Base-by-base conservation (phyloP, 306 rosid genomes). In the Trichosanthes cucumerina region DNA sequence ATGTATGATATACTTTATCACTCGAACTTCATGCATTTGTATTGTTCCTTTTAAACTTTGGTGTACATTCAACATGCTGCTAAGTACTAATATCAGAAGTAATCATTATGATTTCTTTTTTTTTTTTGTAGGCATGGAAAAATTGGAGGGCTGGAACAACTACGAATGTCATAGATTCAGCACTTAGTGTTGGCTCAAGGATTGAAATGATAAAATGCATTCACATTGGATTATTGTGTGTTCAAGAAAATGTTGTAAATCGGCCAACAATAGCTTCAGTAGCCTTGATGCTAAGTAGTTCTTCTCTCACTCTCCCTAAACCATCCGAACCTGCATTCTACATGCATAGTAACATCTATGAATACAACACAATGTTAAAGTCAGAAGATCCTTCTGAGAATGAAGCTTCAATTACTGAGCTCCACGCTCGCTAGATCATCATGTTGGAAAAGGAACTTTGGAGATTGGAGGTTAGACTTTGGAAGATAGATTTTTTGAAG, bases 191-290 rank as follows among this genome's bases (percentile, higher is more conserved):
- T 0, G 39, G 73, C 31, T 63, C 83, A 11, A 34, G 46, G 76
- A 23, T 1, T 38, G 82, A 77, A 21, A 71, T 57, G 11, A 31
- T 72, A 28, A 83, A 80, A 81, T 83, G 81, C 57, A 62, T 83
- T 33, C 87, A 79, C 12, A 79, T 85, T 39, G 81, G 80, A 16
- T 21, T 82, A 64, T 65, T 83, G 12, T 84, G 89, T 34, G 80
- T 89, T 11, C 90, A 89, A 83, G 80, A 87, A 9, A 83, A 82
- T 39, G 78, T 69, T 65, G 69, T 14, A 26, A 33, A 76, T 13
- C 79, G 88, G 59, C 92, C 88, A 6, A 49, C 83, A 5, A 75
- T 81, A 65, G 12, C 64, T 56, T 19, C 75, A 0, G 64, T 81
- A 0, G 71, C 59, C 66, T 26, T 72, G 1, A 75, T 79, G 85